These are phyloP conservation scores for Gentiana macrophylla DNA, from an alignment of 257 asterid species.

Conservation along the genomic window DNA sequence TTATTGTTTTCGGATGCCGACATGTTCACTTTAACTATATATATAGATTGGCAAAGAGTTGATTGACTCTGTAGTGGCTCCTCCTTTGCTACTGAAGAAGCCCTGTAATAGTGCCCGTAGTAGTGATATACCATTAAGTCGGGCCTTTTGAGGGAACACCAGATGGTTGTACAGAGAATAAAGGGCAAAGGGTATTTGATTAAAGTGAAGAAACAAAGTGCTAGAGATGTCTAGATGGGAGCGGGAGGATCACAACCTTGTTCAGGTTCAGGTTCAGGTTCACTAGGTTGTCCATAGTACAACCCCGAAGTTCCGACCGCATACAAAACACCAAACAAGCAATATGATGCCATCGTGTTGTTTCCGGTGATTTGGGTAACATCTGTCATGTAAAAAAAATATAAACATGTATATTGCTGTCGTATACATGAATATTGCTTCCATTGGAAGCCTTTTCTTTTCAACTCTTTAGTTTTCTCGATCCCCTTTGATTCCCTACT, in stretches of 20 bases:
- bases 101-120: conserved; percentile 85
- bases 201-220: conserved; percentile 75
- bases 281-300: conserved; percentile 83
- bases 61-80: conserved; percentile 88
- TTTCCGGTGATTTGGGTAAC: no score
- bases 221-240: conserved; percentile 73
- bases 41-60: conserved; percentile 82
- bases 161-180: conserved; percentile 80
- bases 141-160: conserved; percentile 99
- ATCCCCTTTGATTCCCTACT: no score
- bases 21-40: conserved; percentile 59
- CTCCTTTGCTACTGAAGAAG: conserved; percentile 65
- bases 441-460: no score
- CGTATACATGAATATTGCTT: no score
- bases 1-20: conserved; percentile 36
- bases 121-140: conserved; percentile 79
- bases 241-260: conserved; percentile 32
- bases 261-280: conserved; percentile 81
- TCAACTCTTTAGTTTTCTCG: no score
- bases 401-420: no score
- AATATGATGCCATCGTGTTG: conserved; percentile 87
- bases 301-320: conserved; percentile 97
- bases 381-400: no score
- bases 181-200: conserved; percentile 99
- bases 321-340: conserved; percentile 96